Percentiles rank a stretch among this genome's conserved stretches.
Evolutionary conservation across 371 early-diverging fungal species (phyloP).

Genomic region (Fennellomyces sp.): DNA sequence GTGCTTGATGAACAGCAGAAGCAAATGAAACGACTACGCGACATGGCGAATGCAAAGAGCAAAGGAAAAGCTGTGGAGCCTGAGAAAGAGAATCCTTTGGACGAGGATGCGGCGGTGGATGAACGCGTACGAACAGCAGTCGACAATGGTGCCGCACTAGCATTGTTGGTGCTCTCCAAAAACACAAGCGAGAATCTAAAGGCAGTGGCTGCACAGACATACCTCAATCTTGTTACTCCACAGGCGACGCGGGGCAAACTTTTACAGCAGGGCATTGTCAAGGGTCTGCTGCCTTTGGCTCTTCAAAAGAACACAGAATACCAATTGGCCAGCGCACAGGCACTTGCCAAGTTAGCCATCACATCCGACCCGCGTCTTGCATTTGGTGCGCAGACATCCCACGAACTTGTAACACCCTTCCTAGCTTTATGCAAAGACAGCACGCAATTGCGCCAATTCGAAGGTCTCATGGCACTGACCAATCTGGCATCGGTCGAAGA

Average conservation of each 20-base stretch:
- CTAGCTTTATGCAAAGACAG: slow-evolving; percentile 58
- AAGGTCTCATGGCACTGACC: slow-evolving; percentile 91
- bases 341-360: slow-evolving; percentile 90
- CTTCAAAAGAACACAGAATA: slow-evolving; percentile 22
- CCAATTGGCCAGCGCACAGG: slow-evolving; percentile 67
- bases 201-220: slow-evolving; percentile 67
- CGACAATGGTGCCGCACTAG: slow-evolving; percentile 56
- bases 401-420: slow-evolving; percentile 69
- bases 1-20: slow-evolving; percentile 79
- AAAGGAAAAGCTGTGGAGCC: slow-evolving; percentile 21
- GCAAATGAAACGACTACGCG: slow-evolving; percentile 76
- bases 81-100: slow-evolving; percentile 52
- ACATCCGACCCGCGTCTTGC: slow-evolving; percentile 88
- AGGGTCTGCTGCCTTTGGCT: slow-evolving; percentile 58
- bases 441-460: slow-evolving; percentile 82
- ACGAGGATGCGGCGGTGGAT: slow-evolving; percentile 65
- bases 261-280: slow-evolving; percentile 85
- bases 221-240: slow-evolving; percentile 74
- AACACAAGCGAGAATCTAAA: slow-evolving; percentile 60
- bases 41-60: slow-evolving; percentile 59
- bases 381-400: slow-evolving; percentile 65
- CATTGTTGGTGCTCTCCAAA: slow-evolving; percentile 53
- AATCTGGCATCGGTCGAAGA: slow-evolving; percentile 79
- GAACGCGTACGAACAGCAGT: slow-evolving; percentile 56
- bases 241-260: slow-evolving; percentile 72